phyloP scores from a whole-genome alignment of 305 asterid genomes.

The Stenogyne calaminthoides region DNA sequence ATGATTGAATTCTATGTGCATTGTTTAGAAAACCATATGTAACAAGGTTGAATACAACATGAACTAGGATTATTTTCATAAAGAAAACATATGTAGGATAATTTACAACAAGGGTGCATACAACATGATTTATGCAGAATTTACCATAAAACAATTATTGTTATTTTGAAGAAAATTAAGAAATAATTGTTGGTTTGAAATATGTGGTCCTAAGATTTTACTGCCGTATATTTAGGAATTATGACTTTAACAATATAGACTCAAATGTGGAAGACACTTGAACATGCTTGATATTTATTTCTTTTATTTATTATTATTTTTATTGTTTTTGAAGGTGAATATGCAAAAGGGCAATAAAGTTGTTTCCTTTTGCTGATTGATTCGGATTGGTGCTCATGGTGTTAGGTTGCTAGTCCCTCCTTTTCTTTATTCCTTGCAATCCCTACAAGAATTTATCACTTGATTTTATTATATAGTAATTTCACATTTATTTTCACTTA shows the following conservation, averaged over 20 bases:
- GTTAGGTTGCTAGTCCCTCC: conserved; percentile 17
- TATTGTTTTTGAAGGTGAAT: conserved; percentile 9
- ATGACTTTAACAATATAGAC: neutral
- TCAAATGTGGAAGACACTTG: neutral
- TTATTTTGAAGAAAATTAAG: neutral
- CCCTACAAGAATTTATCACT: neutral
- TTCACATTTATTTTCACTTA: too few species aligned
- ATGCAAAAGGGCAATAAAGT: neutral
- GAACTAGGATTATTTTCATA: neutral
- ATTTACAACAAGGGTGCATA: neutral
- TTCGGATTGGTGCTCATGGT: conserved; percentile 11
- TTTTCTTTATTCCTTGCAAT: neutral
- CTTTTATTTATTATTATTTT: neutral
- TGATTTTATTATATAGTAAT: neutral
- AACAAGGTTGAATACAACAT: neutral
- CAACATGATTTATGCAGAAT: neutral
- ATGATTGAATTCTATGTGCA: too few species aligned
- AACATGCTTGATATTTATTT: too few species aligned
- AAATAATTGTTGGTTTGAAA: neutral
- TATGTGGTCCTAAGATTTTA: neutral
- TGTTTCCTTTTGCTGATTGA: neutral
- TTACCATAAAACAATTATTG: too few species aligned
- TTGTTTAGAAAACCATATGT: too few species aligned
- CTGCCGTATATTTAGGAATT: neutral
- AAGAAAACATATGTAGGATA: too few species aligned